Evolutionary conservation across 2,329 filamentous ascomycete genomes (phyloP), one percentile per base, ranked within the genome.

Genomic region (Fusarium avenaceum): DNA sequence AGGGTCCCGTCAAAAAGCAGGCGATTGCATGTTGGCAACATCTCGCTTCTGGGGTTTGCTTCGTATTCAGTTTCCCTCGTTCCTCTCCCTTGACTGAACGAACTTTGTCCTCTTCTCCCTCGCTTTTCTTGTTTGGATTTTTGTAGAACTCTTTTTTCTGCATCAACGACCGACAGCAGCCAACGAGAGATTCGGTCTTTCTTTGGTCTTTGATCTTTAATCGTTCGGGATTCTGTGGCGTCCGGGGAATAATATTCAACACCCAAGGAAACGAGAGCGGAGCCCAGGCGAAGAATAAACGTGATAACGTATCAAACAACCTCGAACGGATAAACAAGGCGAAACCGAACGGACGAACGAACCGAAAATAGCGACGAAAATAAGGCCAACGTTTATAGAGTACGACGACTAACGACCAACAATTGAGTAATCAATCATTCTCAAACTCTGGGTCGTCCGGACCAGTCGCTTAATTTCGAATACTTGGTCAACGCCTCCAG

Each of bases 41-140:
- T 43, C 50, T 69, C 65, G 65, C 65, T 69, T 67, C 66, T 69
- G 57, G 61, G 66, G 66, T 67, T 67, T 63, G 63, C 66, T 69
- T 70, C 66, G 66, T 70, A 55, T 69, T 51, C 66, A 69, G 63
- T 48, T 54, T 54, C 50, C 55, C 43, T 69, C 57, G 52, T 59
- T 55, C 55, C 46, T 63, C 66, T 67, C 49, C 62, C 66, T 70
- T 63, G 35, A 51, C 22, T 59, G 20, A 56, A 20, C 39, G 33
- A 43, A 15, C 15, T 33, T 46, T 49, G 22, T 46, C 42, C 45
- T 57, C 19, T 46, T 49, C 57, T 59, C 66, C 46, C 48, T 70
- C 62, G 20, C 39, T 59, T 60, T 54, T 63, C 11, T 30, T 13
- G 10, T 13, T 30, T 30, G 28, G 30, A 53, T 39, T 4, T 42